Evolutionary conservation across 495 filamentous ascomycete genomes (phyloP), one percentile per base, ranked within the genome.

Genomic region (Penicillium malachiteum): DNA sequence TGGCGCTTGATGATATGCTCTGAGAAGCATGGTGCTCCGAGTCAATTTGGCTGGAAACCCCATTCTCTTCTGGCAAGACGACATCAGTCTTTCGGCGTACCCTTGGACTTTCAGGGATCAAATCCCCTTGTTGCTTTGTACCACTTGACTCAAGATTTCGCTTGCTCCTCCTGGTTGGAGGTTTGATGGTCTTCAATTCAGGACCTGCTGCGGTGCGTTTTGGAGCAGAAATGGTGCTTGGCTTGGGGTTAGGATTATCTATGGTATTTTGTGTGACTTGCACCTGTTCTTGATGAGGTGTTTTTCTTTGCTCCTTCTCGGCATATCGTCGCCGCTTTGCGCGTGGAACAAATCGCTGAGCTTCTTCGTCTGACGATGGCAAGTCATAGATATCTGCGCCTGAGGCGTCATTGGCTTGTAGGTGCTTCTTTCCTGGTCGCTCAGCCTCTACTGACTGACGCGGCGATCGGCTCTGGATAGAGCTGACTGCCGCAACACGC

Each of bases 331-430:
- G 51, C 51, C 65, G 59, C 39, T 68, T 68, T 26, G 57, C 48
- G 31, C 32, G 54, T 3, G 47, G 5, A 12, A 50, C 53, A 11
- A 16, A 18, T 26, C 26, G 40, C 4, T 45, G 21, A 8, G 37
- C 48, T 39, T 73, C 74, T 13, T 77, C 73, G 30, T 71, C 68
- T 42, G 74, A 76, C 9, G 72, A 70, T 5, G 73, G 72, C 14
- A 78, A 46, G 31, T 74, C 71, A 53, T 65, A 72, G n/a, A 71
- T 59, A n/a, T 48, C 54, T 10, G 39, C 30, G 10, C 63, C 48
- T 4, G 51, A 32, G 9, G 17, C 9, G 11, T 26, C 46, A 21
- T 18, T 8, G 14, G 18, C 17, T 10, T 11, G 11, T 38, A 11
- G 32, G 33, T 26, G 17, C 14, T 49, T 2, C 10, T 38, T 6